Conservation (phyloP, 108 stramenopile genomes). For the Cylindrotheca fusiformis region DNA sequence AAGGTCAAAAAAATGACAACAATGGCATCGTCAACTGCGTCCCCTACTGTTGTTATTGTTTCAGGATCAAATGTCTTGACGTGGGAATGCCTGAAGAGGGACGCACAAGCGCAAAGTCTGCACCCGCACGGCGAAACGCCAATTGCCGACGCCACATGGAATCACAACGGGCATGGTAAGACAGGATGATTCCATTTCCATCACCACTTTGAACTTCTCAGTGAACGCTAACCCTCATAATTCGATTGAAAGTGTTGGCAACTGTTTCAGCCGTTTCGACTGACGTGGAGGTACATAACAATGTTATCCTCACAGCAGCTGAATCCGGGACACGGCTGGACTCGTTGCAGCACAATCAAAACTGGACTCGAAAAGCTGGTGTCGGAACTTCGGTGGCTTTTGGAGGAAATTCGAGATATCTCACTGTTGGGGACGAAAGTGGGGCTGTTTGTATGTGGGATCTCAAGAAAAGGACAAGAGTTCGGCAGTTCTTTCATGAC, state of each 20-base stretch:
- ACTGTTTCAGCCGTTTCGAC: constrained; percentile 28
- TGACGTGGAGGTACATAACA: constrained; percentile 20
- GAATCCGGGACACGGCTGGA: constrained; percentile 27
- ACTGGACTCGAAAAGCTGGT: constrained; percentile 13
- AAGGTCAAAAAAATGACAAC: too few relatives aligned
- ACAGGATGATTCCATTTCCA: not conserved
- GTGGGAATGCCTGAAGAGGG: constrained; percentile 22
- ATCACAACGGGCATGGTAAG: constrained; percentile 44
- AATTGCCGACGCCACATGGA: constrained; percentile 35
- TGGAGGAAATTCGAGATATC: constrained; percentile 43
- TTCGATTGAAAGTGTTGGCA: constrained; percentile 23
- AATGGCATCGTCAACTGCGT: not conserved
- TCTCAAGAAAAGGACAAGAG: constrained; percentile 35
- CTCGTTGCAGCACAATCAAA: constrained; percentile 31
- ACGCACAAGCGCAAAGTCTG: constrained; percentile 6
- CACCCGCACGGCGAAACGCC: constrained; percentile 17
- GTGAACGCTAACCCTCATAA: not conserved
- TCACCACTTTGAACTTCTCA: not conserved
- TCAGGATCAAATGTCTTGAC: constrained; percentile 15
- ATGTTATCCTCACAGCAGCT: constrained; percentile 23
- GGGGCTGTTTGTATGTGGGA: constrained; percentile 48
- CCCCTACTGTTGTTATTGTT: constrained; percentile 16
- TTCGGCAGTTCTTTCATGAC: constrained; percentile 32
- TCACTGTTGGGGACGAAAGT: constrained; percentile 30
- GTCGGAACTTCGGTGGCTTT: constrained; percentile 29